A percentile compares a stretch with the other conserved stretches of the same genome.
Conservation (phyloP, 306 rosid genomes). For the Hippophae tibetana region DNA sequence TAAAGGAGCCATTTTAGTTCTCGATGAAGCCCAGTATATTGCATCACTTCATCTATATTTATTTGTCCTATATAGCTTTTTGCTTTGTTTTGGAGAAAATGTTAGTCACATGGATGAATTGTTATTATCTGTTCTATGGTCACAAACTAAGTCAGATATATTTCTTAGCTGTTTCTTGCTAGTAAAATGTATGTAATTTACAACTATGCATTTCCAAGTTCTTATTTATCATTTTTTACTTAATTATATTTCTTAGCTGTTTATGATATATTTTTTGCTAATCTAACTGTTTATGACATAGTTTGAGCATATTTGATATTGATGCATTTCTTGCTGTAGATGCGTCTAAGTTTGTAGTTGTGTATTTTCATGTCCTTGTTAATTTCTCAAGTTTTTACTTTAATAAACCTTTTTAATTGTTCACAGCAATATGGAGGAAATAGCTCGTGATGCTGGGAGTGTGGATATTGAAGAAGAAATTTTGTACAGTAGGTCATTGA, state of each 20-base stretch:
- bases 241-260: no score
- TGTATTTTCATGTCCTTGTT: neutral
- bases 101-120: neutral
- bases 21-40: slow-evolving; percentile 92
- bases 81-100: neutral
- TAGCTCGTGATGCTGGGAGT: slow-evolving; percentile 87
- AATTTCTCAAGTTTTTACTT: neutral
- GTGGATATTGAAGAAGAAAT: slow-evolving; percentile 71
- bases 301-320: no score
- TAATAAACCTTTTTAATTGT: slow-evolving; percentile 8
- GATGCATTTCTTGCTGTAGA: neutral
- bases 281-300: no score
- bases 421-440: slow-evolving; percentile 92
- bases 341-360: neutral
- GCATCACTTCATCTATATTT: neutral
- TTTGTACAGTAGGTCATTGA: slow-evolving; percentile 61
- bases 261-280: no score
- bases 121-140: no score
- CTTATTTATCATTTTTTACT: no score
- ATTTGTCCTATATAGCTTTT: neutral
- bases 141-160: no score
- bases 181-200: no score
- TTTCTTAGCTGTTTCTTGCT: no score
- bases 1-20: slow-evolving; percentile 68
- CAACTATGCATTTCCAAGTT: no score